Evolutionary conservation across 495 filamentous ascomycete species (phyloP), one percentile per base, ranked within the genome.

Genomic region (Glonium stellatum): DNA sequence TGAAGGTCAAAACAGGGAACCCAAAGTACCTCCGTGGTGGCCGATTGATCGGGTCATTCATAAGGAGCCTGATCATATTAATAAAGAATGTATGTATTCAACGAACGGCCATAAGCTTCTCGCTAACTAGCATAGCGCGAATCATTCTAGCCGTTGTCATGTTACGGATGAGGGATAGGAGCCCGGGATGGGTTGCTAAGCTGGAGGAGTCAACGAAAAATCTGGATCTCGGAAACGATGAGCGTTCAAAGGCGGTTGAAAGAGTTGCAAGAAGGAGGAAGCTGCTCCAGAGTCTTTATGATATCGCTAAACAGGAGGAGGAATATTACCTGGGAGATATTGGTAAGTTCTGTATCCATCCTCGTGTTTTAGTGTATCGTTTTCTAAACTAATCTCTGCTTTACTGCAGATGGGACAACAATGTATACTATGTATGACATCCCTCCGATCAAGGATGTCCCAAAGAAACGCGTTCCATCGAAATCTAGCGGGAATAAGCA

Each of bases 41-140:
- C 90, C 90, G 0, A 42, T 37, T 0, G 76, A 78, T 19, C 74
- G 76, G 13, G 80, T 82, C 10, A 76, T 82, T 27, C 90, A 93
- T 71, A 88, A 81, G 67, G 92, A 96, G 74, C 90, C 92, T 0
- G 90, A 96, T 65, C 92, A 97, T 70, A 65, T 91, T 34, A 77
- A 78, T 64, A 95, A 88, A 76, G 80, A 81, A 59, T 84, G 89
- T 93, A 51, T 25, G 48, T 23, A 4, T 10, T 1, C 48, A 13
- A 51, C 8, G 15, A 8, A 1, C 11, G 1, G 12, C 8, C 25
- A 8, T 11, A 10, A 22, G n/a, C 48, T 1, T 44, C 18, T 73
- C 72, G 82, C 65, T 19, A 52, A 55, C 53, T 36, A 18, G 11
- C 42, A 31, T 46, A 75, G 74, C 69, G 39, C 74, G 76, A 2